Percentiles rank a stretch among this genome's conserved stretches.
phyloP scores from a whole-genome alignment of 306 rosid species.

The Fragaria iinumae region DNA sequence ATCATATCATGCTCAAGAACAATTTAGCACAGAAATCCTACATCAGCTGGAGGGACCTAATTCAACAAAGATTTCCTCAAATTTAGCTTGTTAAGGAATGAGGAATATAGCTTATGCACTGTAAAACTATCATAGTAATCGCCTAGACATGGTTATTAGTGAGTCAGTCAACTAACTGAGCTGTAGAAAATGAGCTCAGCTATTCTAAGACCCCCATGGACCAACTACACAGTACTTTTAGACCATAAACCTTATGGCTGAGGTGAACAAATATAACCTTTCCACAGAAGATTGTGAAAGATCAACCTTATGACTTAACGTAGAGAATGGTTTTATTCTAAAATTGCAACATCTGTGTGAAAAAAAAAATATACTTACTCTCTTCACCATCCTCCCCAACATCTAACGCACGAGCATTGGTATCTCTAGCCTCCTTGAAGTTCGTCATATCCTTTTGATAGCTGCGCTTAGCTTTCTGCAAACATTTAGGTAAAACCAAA shows the following conservation, averaged over 20 bases:
- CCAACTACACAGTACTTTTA: not conserved
- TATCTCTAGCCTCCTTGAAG: conserved; percentile 57
- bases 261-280: not conserved
- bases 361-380: conserved; percentile 41
- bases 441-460: conserved; percentile 80
- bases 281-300: not conserved
- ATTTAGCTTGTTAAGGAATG: not conserved
- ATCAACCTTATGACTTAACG: not conserved
- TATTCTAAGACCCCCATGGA: conserved; percentile 8
- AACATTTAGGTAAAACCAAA: conserved; percentile 20
- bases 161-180: not conserved
- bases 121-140: not conserved
- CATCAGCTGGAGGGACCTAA: not conserved
- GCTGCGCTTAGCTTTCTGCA: conserved; percentile 92
- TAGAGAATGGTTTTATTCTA: not conserved
- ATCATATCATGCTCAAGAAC: not conserved
- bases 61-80: not conserved
- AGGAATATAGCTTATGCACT: not conserved
- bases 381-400: conserved; percentile 47
- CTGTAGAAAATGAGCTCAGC: not conserved
- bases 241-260: conserved; percentile 10
- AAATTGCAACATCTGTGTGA: not conserved
- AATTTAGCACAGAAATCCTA: not conserved
- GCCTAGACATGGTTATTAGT: not conserved
- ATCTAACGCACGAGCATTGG: conserved; percentile 53